phyloP scores from a whole-genome alignment of 352 stramenopile species.

The Pythium brachiatum region DNA sequence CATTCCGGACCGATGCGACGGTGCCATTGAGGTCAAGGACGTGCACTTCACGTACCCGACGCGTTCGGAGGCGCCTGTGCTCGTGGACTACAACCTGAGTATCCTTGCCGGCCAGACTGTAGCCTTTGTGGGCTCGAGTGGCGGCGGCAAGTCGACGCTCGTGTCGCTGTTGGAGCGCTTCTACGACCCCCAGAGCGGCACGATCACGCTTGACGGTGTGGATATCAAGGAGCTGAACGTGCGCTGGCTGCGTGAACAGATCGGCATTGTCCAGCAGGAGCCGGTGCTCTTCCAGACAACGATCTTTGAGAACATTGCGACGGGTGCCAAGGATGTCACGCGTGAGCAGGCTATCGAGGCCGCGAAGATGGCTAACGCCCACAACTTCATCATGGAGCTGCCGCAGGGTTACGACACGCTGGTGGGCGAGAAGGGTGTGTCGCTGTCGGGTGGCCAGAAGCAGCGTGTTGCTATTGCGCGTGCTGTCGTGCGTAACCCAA shows the following conservation, averaged over 20 bases:
- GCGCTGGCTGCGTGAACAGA: slow-evolving; percentile 26
- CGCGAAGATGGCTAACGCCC: slow-evolving; percentile 10
- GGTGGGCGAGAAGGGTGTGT: background rate
- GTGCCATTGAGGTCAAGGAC: slow-evolving; percentile 37
- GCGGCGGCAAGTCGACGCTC: slow-evolving; percentile 13
- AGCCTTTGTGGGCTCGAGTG: slow-evolving; percentile 16
- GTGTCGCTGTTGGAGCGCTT: slow-evolving; percentile 68
- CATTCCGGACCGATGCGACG: slow-evolving; percentile 24
- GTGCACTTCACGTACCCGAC: slow-evolving; percentile 40
- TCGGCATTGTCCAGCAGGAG: slow-evolving; percentile 60
- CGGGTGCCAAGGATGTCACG: background rate
- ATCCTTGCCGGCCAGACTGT: slow-evolving; percentile 18
- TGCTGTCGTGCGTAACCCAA: slow-evolving; percentile 41
- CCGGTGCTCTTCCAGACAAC: slow-evolving; percentile 74
- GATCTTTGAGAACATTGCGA: slow-evolving; percentile 85
- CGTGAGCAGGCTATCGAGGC: slow-evolving; percentile 5
- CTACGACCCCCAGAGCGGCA: slow-evolving; percentile 68
- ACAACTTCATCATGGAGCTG: slow-evolving; percentile 26
- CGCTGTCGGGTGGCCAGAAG: background rate
- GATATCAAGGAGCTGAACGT: slow-evolving; percentile 61
- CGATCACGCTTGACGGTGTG: slow-evolving; percentile 62
- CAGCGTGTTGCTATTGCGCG: background rate
- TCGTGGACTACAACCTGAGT: slow-evolving; percentile 63
- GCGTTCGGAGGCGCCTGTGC: slow-evolving; percentile 41
- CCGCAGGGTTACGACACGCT: slow-evolving; percentile 34